Conservation (phyloP, 139 green algal genomes). For the Asterochloris erici region DNA sequence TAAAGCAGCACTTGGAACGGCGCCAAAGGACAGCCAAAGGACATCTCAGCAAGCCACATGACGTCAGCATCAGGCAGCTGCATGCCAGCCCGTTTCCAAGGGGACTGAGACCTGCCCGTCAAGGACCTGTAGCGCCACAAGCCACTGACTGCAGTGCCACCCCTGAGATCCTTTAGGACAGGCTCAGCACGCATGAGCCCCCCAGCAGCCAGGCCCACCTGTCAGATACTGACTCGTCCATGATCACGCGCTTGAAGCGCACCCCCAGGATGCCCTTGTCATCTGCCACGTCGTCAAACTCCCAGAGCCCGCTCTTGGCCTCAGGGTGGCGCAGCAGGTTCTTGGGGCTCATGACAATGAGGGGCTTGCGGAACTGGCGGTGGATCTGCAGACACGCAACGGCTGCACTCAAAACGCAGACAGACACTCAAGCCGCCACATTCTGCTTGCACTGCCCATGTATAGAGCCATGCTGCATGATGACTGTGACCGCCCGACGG, state of each 20-base stretch:
- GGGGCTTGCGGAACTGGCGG: conserved; percentile 96
- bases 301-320: conserved; percentile 72
- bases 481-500: no score
- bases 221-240: conserved; percentile 78
- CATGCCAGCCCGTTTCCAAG: no score
- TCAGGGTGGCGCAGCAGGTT: conserved; percentile 91
- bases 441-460: not conserved
- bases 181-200: not conserved
- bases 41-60: no score
- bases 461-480: no score
- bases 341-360: conserved; percentile 94
- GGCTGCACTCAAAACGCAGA: not conserved
- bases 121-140: not conserved
- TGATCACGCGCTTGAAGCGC: conserved; percentile 98
- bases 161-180: not conserved
- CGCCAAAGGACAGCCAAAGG: no score
- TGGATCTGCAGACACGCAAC: conserved; percentile 64
- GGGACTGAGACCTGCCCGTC: no score
- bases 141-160: not conserved
- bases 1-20: no score
- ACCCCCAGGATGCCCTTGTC: conserved; percentile 85
- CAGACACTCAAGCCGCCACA: conserved; percentile 11
- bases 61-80: no score
- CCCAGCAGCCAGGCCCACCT: not conserved
- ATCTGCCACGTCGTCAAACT: conserved; percentile 91